Evolutionary conservation across 1,284 basidiomycete genomes (phyloP).

Genomic region (Puccinia horiana): DNA sequence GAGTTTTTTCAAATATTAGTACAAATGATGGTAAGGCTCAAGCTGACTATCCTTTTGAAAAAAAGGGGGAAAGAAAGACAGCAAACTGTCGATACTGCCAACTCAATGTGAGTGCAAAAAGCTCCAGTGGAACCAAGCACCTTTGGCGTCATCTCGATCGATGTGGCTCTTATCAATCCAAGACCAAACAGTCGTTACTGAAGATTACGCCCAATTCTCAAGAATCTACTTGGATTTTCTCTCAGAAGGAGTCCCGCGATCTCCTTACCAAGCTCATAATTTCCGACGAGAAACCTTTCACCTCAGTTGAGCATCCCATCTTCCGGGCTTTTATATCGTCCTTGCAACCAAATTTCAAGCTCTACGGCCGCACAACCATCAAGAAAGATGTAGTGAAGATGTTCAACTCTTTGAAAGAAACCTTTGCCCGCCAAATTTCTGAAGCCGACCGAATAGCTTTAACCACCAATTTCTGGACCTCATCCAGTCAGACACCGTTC

Average conservation of each 20-base stretch:
- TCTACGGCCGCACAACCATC: background rate
- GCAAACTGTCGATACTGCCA: background rate
- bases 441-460: background rate
- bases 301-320: background rate
- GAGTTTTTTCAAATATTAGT: too few species aligned
- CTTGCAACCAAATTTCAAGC: background rate
- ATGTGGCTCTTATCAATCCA: background rate
- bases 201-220: background rate
- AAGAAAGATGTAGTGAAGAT: background rate
- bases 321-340: background rate
- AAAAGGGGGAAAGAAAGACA: background rate
- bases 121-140: background rate
- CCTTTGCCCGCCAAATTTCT: background rate
- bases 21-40: too few species aligned
- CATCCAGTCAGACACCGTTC: background rate
- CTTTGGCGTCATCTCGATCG: too few species aligned
- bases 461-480: constrained; percentile 1
- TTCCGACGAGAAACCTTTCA: background rate
- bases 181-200: background rate
- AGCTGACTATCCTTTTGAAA: too few species aligned
- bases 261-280: background rate
- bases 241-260: background rate
- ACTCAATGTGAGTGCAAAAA: background rate
- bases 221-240: background rate
- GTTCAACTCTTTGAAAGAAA: background rate